Evolutionary conservation across 1,139 yeast species (phyloP), one percentile per base, ranked within the genome.

Genomic region (Debaryomyces sp.): DNA sequence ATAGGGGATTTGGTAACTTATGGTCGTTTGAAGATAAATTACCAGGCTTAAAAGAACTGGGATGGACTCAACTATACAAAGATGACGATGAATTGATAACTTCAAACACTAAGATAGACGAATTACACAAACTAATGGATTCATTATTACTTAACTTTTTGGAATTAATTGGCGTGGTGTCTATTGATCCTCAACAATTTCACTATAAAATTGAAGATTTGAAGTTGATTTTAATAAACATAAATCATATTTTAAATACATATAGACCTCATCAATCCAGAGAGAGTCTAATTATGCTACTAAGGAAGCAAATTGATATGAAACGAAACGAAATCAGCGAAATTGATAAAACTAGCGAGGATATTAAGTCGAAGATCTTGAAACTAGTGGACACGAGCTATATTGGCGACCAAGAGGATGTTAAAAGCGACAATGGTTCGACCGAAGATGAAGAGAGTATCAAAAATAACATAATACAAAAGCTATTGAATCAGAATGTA

Each of bases 231-330:
- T 69, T 90, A 49, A 85, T 90, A 61, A 90, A 90, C 62, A 85
- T 89, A 55, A 96, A 89, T 62, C 96, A 90, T 63, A 68, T 90
- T 47, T 69, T 90, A 51, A 90, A 90, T 64, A 89, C 89, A 47
- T 90, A 89, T 66, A 73, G 96, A 49, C 96, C 96, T 0, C 96
- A 90, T 64, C 97, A 90, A 62, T 85, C 92, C 6, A 75, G 96
- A 41, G 96, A 90, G 59, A 84, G 90, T 51, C 76, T 90, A 55
- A 85, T 88, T 43, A 75, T 85, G 77, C 70, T 88, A 48, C 71
- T 90, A 64, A 84, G 81, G 59, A 84, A 82, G 46, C 87, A 85
- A 59, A 76, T 86, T 24, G 83, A 77, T 43, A 65, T 70, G 39
- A 84, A 84, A 56, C 71, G 67, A 50, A 60, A 62, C 8, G 89